These are phyloP conservation scores for Irpex sp. DNA, from an alignment of 1,284 basidiomycete species.

Conservation along the genomic window DNA sequence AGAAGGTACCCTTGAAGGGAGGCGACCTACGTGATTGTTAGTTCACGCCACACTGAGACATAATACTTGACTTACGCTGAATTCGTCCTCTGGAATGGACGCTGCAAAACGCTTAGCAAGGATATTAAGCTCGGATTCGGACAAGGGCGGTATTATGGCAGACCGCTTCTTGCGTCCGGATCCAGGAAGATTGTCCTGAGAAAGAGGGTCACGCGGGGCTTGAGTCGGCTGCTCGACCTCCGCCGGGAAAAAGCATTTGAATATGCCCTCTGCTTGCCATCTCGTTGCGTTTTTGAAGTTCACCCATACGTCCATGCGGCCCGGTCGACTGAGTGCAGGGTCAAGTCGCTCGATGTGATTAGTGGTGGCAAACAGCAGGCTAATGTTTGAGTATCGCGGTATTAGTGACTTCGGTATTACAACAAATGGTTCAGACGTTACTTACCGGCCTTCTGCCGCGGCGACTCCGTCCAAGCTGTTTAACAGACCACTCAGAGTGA, in stretches of 20 bases:
- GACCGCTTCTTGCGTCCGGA: constrained; percentile 59
- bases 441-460: constrained; percentile 79
- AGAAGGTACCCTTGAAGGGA: constrained; percentile 80
- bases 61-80: constrained; percentile 50
- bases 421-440: constrained; percentile 7
- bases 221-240: constrained; percentile 33
- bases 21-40: constrained; percentile 55
- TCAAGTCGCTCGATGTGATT: constrained; percentile 86
- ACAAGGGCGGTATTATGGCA: constrained; percentile 63
- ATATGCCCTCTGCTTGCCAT: constrained; percentile 85
- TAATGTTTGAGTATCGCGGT: constrained; percentile 21
- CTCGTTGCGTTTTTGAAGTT: constrained; percentile 85
- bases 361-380: constrained; percentile 78
- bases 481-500: constrained; percentile 76
- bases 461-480: constrained; percentile 87
- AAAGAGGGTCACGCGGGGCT: constrained; percentile 35
- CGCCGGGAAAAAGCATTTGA: constrained; percentile 87
- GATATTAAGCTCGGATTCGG: constrained; percentile 66
- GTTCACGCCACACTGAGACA: background rate
- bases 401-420: background rate
- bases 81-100: constrained; percentile 75
- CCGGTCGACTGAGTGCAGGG: constrained; percentile 75
- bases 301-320: constrained; percentile 86
- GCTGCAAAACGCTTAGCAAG: constrained; percentile 77
- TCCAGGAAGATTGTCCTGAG: constrained; percentile 62